Evolutionary conservation across 2,329 filamentous ascomycete genomes (phyloP), one percentile per base, ranked within the genome.

Genomic region (Samsoniella hepiali): DNA sequence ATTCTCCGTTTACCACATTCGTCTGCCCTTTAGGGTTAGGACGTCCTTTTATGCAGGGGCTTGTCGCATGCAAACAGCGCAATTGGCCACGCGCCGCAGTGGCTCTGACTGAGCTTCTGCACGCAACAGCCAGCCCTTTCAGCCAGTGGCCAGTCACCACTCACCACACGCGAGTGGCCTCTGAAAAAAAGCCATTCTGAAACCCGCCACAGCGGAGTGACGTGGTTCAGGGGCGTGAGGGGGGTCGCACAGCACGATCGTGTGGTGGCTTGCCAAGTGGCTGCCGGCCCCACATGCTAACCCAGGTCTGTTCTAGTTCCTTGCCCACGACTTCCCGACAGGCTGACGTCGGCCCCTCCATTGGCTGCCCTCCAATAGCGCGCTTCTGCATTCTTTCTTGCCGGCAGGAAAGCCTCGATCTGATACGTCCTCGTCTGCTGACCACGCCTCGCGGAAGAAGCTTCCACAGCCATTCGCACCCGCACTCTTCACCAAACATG

Each of bases 201-300:
- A 63, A 63, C 60, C 60, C 32, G 60, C 60, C 60, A 63, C 60
- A 58, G 60, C 60, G 60, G 60, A 57, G 60, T 11, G 42, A 32
- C 17, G 11, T 62, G 13, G 40, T 49, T 47, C 60, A 62, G 60
- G 60, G 22, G 22, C 22, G 22, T 22, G 22, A 22, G 22, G 22
- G 22, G 22, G 51, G 51, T 50, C 17, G n/a, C 13, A 54, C 58
- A n/a, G 15, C 47, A 36, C 36, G 58, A 62, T 62, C 58, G 58
- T 45, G 47, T 36, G n/a, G 57, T 51, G 57, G 57, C 58, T 53
- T 56, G 53, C 31, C 44, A 22, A 47, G 44, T 47, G 11, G 13
- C 38, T 40, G 38, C 38, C 44, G 17, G 22, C 44, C 22, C 27
- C 27, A 47, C 9, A 13, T n/a, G 44, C 27, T 47, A 29, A 50